Base-by-base conservation (phyloP, 2,329 filamentous ascomycete species). In the Arthroderma sp. region DNA sequence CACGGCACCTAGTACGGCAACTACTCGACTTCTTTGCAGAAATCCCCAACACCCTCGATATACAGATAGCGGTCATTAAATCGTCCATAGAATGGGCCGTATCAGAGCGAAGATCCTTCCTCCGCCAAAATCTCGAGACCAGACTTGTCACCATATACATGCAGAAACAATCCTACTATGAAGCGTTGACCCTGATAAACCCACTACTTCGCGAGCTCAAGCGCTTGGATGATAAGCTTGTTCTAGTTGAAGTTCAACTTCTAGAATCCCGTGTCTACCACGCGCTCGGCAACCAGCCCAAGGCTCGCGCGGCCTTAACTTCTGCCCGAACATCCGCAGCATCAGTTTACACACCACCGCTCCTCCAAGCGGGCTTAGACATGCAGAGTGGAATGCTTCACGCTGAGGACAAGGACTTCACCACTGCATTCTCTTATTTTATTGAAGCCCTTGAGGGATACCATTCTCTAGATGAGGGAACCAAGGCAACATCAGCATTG, bases 311-410 rank as follows among this genome's bases (percentile, higher is more conserved):
- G 39, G 91, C 91, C 44, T 74, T 98, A 51, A 98, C 91, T 22
- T 89, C 85, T 50, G 89, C 91, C 46, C 81, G 91, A 58, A 98
- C 91, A 39, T 93, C 85, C 56, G 91, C 93, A 45, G 91, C 93
- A 41, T 94, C 87, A 29, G 91, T 98, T 51, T 98, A 98, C 72
- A 95, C 88, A 27, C 91, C 91, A 42, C 91, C 93, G 3, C 73
- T 94, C 53, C 76, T 98, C 47, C 93, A 98, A 70, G 91, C 91
- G 38, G 87, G 91, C 57, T 77, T 98, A 54, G 91, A 98, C 62
- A 96, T 98, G 91, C 91, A 98, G 72, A 94, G 86, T 52, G 93
- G 91, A 54, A 96, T 96, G 83, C 78, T 98, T 47, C 93, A 98
- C 65, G 91, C 91, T 27, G 93, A 98, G 68, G 91, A 98, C 63